Base-by-base conservation (phyloP, 345 rosid species). In the Eutrema heterophyllum region DNA sequence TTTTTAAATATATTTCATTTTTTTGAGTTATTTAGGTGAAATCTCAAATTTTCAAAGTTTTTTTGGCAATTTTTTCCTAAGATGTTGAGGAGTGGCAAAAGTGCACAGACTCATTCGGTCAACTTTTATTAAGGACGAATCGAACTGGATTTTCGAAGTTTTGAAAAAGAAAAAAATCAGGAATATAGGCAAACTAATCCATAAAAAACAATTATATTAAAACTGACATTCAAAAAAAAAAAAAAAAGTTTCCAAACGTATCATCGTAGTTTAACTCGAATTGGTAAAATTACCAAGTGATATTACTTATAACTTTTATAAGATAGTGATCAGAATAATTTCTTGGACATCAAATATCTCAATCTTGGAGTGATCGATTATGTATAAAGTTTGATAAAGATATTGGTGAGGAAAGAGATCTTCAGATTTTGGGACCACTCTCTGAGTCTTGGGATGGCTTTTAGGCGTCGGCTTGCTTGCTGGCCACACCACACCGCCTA, bases 371-470 rank as follows among this genome's bases (percentile, higher is more conserved):
- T 32, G 43, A 4, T 30, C 33, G 33, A 43, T 33, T 72, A 59
- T 40, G 54, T 32, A 67, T 10, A 50, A 41, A 68, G 54, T 40
- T 41, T 9, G 21, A 15, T 14, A 57, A 50, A 46, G 52, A 73
- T 46, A 73, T 73, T 73, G 24, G 11, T 46, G 33, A 39, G 60
- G 58, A 58, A 67, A 30, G 30, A 67, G 63, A 59, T 52, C 40
- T 60, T 75, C 32, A 43, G 53, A 62, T 61, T 53, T 68, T 35
- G 38, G 80, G 80, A 76, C 80, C 80, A 76, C 71, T 54, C 71
- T 14, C 9, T 41, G 4, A 56, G 74, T 67, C 72, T 74, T 66
- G 54, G 12, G 64, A 58, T 67, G 54, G 54, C 64, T 60, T 75
- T 26, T 27, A 46, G 71, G 8, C 75, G 75, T 76, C 75, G 80